A percentile compares a stretch with the other conserved stretches of the same genome.
Evolutionary conservation across 1,139 yeast genomes (phyloP).

Genomic region (Taiozyma sp.): DNA sequence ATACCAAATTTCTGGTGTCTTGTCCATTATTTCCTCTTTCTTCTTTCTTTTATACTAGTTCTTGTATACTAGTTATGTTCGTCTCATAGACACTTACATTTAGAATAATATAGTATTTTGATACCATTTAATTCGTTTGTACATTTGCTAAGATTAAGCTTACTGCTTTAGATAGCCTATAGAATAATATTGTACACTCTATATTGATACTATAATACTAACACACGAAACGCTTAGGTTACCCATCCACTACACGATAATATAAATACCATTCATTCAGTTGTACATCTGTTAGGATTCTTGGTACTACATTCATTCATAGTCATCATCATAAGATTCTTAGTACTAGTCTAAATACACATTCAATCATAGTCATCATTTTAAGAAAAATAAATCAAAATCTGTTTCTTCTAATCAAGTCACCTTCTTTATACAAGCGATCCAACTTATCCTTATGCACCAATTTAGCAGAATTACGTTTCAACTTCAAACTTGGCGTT

Average conservation of each 20-base stretch:
- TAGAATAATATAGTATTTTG: background rate
- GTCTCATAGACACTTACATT: background rate
- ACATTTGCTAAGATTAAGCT: no score
- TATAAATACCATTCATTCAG: no score
- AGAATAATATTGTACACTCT: no score
- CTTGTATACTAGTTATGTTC: background rate
- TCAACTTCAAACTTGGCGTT: conserved; percentile 63
- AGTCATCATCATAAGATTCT: background rate
- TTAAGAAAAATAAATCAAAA: background rate
- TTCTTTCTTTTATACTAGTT: background rate
- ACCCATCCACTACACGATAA: no score
- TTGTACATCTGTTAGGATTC: no score
- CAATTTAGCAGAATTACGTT: conserved; percentile 50
- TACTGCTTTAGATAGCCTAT: no score
- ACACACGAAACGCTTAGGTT: no score
- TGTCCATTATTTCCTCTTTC: background rate
- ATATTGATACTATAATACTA: no score
- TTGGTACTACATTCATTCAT: no score
- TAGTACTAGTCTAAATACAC: background rate
- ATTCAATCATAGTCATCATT: background rate
- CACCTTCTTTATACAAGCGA: conserved; percentile 48
- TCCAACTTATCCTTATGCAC: conserved; percentile 38
- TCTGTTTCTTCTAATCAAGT: conserved; percentile 13
- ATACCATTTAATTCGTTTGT: background rate
- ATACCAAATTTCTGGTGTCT: background rate